These are phyloP conservation scores for Phytophthora citrophthora DNA, from an alignment of 352 stramenopile genomes.

Conservation along the genomic window DNA sequence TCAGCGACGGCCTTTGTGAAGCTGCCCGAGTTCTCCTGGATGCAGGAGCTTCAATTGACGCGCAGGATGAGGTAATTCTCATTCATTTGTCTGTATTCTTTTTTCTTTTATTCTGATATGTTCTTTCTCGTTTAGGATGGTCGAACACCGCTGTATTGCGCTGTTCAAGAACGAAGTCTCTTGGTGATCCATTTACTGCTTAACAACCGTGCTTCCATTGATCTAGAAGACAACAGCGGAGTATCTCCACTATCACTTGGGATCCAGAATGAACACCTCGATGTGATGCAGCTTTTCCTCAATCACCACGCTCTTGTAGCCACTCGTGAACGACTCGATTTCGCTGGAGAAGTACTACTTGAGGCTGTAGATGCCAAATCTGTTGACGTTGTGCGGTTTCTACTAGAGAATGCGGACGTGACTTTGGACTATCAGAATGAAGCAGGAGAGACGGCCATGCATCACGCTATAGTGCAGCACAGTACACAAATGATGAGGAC, in stretches of 20 bases:
- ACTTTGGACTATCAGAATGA: slow-evolving; percentile 7
- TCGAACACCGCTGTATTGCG: slow-evolving; percentile 24
- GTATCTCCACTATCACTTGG: slow-evolving; percentile 16
- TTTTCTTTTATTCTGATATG: not conserved
- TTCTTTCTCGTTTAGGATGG: slow-evolving; percentile 9
- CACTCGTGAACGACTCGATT: slow-evolving; percentile 20
- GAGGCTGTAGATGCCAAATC: slow-evolving; percentile 10
- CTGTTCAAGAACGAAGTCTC: slow-evolving; percentile 26
- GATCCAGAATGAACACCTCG: slow-evolving; percentile 4
- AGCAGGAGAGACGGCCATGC: slow-evolving; percentile 21
- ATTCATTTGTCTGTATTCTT: no score
- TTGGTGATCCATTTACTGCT: slow-evolving; percentile 21
- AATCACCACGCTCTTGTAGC: slow-evolving; percentile 34
- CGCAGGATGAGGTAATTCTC: slow-evolving; percentile 18
- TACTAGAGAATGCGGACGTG: slow-evolving; percentile 27
- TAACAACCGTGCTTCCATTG: slow-evolving; percentile 16
- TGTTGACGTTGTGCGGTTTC: slow-evolving; percentile 15
- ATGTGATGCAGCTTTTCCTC: slow-evolving; percentile 28
- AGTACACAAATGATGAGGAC: slow-evolving; percentile 21
- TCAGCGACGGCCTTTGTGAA: slow-evolving; percentile 24
- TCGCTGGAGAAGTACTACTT: slow-evolving; percentile 12
- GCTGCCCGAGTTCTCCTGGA: slow-evolving; percentile 30
- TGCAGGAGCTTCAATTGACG: slow-evolving; percentile 12
- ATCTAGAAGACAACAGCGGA: slow-evolving; percentile 19
- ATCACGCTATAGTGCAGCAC: slow-evolving; percentile 15